Conservation (phyloP, 2,329 filamentous ascomycete genomes). For the Diaporthe vaccinii region DNA sequence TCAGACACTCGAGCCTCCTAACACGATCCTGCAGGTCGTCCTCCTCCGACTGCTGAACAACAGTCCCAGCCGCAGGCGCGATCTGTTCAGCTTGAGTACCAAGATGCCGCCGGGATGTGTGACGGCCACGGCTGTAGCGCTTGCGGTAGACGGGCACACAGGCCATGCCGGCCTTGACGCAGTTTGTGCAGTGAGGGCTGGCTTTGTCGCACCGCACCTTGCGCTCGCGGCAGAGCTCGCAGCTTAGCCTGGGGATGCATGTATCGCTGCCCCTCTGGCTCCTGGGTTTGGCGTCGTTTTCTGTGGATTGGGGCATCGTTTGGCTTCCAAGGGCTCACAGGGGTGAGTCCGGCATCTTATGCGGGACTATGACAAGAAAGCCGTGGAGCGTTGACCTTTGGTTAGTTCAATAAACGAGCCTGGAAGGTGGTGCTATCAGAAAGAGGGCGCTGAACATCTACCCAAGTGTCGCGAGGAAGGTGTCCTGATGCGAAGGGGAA, state of each 20-base stretch:
- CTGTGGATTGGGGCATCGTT: background rate
- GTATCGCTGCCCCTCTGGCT: background rate
- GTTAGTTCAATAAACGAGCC: background rate
- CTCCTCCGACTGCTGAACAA: background rate
- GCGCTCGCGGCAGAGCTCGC: conserved; percentile 42
- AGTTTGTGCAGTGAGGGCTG: conserved; percentile 43
- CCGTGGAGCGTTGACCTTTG: background rate
- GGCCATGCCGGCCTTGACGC: conserved; percentile 36
- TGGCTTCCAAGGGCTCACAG: background rate
- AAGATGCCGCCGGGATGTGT: background rate
- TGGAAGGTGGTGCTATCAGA: background rate
- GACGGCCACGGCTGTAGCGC: background rate
- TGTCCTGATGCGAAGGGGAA: background rate
- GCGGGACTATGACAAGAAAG: background rate
- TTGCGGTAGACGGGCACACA: conserved; percentile 42
- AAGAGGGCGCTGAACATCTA: background rate
- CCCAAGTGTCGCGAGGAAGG: background rate
- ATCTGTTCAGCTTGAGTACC: background rate
- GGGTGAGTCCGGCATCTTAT: background rate
- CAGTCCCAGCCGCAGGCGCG: background rate
- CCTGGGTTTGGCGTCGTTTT: background rate
- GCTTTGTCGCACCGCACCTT: conserved; percentile 46
- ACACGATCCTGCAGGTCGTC: background rate
- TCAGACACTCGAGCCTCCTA: conserved; percentile 6
- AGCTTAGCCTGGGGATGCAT: conserved; percentile 17